Evolutionary conservation across 1,139 yeast species (phyloP).

Genomic region (Spathaspora jeffriesii): DNA sequence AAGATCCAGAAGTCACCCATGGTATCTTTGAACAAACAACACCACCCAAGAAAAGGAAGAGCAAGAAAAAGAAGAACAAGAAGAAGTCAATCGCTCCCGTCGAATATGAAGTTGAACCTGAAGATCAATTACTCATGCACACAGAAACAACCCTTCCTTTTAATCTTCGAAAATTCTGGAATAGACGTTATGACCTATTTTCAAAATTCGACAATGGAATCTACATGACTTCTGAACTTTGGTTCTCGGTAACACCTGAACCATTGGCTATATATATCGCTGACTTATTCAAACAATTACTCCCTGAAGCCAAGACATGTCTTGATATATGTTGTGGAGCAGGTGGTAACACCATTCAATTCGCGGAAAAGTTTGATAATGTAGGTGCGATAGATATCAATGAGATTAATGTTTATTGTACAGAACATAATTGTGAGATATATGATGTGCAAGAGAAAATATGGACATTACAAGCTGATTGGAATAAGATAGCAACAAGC

Average conservation of each 20-base stretch:
- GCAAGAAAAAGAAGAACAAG: slow-evolving; percentile 6
- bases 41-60: slow-evolving; percentile 8
- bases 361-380: slow-evolving; percentile 57
- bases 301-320: slow-evolving; percentile 44
- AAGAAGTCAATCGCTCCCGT: background rate
- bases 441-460: slow-evolving; percentile 60
- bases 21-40: background rate
- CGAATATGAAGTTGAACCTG: slow-evolving; percentile 16
- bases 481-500: slow-evolving; percentile 41
- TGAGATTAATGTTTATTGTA: slow-evolving; percentile 61
- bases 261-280: slow-evolving; percentile 66
- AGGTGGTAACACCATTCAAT: slow-evolving; percentile 90
- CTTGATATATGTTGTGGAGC: slow-evolving; percentile 93
- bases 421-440: slow-evolving; percentile 69
- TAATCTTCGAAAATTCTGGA: slow-evolving; percentile 57
- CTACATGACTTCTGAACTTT: slow-evolving; percentile 70
- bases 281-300: slow-evolving; percentile 38
- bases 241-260: slow-evolving; percentile 96
- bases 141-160: slow-evolving; percentile 40
- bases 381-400: slow-evolving; percentile 73
- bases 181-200: slow-evolving; percentile 58
- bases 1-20: background rate
- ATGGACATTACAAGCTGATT: slow-evolving; percentile 54
- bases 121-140: slow-evolving; percentile 38
- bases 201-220: slow-evolving; percentile 68